These are phyloP conservation scores for Aphanomyces cochlioides DNA, from an alignment of 352 stramenopile genomes.

Conservation along the genomic window DNA sequence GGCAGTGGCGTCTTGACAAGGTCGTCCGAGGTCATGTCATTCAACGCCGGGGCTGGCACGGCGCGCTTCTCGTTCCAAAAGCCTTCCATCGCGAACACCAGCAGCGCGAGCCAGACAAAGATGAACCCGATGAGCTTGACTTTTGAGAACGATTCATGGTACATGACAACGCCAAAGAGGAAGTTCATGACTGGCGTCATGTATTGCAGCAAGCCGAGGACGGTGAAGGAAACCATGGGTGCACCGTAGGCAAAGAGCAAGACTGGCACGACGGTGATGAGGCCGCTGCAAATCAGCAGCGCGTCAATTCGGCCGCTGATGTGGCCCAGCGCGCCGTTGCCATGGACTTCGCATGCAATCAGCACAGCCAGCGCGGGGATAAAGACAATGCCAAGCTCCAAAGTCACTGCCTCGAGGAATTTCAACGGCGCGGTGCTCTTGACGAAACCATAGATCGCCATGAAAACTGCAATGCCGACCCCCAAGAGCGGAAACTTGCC, in stretches of 20 bases:
- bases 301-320: neutral
- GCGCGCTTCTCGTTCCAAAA: no score
- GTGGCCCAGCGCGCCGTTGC: neutral
- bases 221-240: slow-evolving; percentile 10
- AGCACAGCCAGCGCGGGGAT: neutral
- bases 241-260: slow-evolving; percentile 19
- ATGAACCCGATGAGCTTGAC: slow-evolving; percentile 25
- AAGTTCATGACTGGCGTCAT: slow-evolving; percentile 23
- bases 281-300: neutral
- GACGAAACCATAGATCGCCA: slow-evolving; percentile 22
- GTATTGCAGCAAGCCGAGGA: slow-evolving; percentile 27
- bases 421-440: slow-evolving; percentile 21
- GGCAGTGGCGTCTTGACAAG: no score
- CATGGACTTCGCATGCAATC: neutral
- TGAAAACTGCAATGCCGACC: neutral
- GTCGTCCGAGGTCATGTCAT: no score
- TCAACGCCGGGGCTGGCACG: no score
- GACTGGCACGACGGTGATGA: slow-evolving; percentile 22
- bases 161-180: slow-evolving; percentile 13
- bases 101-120: slow-evolving; percentile 17
- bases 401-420: slow-evolving; percentile 13
- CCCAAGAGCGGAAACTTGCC: slow-evolving; percentile 25
- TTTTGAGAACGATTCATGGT: slow-evolving; percentile 18
- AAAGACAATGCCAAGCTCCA: slow-evolving; percentile 21
- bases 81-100: neutral